Conservation (phyloP, 2,329 filamentous ascomycete species). For the Exophiala spinifera region DNA sequence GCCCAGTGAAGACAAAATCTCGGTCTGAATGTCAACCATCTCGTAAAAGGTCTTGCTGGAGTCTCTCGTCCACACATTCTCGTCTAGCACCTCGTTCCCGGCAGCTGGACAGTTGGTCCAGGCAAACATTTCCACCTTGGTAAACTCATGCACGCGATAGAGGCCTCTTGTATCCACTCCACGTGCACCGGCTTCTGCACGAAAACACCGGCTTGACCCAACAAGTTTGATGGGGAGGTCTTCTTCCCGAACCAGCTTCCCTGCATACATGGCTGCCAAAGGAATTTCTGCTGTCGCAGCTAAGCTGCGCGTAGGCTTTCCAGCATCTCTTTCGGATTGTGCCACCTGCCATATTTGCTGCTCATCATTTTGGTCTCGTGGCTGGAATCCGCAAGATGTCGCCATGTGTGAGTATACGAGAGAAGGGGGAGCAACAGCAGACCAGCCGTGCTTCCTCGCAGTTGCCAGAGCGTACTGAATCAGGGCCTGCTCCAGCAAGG, state of each 20-base stretch:
- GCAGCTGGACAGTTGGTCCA: constrained; percentile 67
- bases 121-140: constrained; percentile 95
- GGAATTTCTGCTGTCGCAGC: constrained; percentile 93
- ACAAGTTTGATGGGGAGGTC: constrained; percentile 75
- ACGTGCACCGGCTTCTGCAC: constrained; percentile 87
- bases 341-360: constrained; percentile 84
- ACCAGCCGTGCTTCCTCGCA: constrained; percentile 73
- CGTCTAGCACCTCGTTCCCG: constrained; percentile 11
- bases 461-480: constrained; percentile 78
- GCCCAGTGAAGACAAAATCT: constrained; percentile 73
- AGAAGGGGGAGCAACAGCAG: constrained; percentile 75
- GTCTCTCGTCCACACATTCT: constrained; percentile 26
- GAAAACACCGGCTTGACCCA: constrained; percentile 87
- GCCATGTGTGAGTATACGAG: constrained; percentile 91
- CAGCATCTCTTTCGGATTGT: constrained; percentile 61
- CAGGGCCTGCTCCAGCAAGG: constrained; percentile 90
- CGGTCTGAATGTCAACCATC: constrained; percentile 80
- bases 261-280: constrained; percentile 84
- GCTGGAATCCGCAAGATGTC: constrained; percentile 88
- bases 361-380: constrained; percentile 83
- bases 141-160: constrained; percentile 97
- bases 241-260: constrained; percentile 60
- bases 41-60: constrained; percentile 66
- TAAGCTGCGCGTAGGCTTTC: constrained; percentile 69
- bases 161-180: constrained; percentile 90